A percentile compares a stretch with the other conserved stretches of the same genome.
These are phyloP conservation scores for Neurospora cerealis DNA, from an alignment of 495 filamentous ascomycete genomes.

Conservation along the genomic window DNA sequence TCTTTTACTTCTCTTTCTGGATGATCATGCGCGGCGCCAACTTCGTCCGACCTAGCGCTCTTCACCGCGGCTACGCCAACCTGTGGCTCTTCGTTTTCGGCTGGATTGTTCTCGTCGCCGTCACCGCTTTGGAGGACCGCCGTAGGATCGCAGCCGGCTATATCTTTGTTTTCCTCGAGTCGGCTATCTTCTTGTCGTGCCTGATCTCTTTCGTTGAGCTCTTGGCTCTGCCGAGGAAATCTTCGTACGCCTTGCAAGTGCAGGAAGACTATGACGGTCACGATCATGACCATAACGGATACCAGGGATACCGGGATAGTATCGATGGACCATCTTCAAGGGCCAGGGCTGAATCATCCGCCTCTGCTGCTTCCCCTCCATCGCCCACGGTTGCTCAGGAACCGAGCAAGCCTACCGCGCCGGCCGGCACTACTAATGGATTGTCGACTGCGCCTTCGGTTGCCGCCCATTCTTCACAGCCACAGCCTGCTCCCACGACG, in stretches of 20 bases:
- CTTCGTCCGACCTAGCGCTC: conserved; percentile 72
- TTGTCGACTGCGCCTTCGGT: neutral
- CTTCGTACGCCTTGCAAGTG: conserved; percentile 46
- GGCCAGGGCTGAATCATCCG: neutral
- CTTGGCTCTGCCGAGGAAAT: conserved; percentile 64
- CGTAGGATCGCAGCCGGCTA: conserved; percentile 68
- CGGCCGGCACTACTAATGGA: neutral
- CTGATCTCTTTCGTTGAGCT: conserved; percentile 68
- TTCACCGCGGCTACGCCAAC: conserved; percentile 69
- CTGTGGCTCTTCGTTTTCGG: conserved; percentile 73
- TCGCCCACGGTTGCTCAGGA: neutral
- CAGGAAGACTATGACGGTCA: conserved; percentile 37
- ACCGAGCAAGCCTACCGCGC: neutral
- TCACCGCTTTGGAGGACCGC: conserved; percentile 64
- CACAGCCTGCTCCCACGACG: neutral
- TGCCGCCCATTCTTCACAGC: neutral
- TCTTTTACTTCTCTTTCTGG: conserved; percentile 77
- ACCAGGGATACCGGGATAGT: conserved; percentile 1
- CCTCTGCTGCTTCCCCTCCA: neutral
- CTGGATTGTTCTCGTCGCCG: conserved; percentile 62
- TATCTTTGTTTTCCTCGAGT: conserved; percentile 71
- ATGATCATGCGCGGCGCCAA: conserved; percentile 74
- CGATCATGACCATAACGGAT: conserved; percentile 15
- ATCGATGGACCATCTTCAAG: neutral
- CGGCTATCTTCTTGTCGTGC: conserved; percentile 61